Evolutionary conservation across 306 rosid genomes (phyloP).

Genomic region (Datisca glomerata): DNA sequence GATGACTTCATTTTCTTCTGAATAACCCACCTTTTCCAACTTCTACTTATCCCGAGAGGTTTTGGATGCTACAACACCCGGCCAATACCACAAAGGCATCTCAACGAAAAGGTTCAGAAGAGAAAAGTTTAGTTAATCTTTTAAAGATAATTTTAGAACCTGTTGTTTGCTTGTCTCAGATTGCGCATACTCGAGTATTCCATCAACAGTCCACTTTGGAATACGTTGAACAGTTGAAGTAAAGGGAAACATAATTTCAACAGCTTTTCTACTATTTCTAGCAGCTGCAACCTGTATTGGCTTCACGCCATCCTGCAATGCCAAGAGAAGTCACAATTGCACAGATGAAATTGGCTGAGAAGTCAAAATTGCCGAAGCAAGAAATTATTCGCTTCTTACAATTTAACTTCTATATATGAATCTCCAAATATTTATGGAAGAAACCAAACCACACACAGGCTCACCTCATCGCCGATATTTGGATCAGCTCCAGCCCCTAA

Average conservation of each 20-base stretch:
- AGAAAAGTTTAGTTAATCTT: no score
- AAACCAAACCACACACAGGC: no score
- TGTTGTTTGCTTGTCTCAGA: conserved; percentile 44
- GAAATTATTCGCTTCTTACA: no score
- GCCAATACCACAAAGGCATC: background rate
- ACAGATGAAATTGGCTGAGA: no score
- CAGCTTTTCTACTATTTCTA: conserved; percentile 48
- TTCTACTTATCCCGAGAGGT: no score
- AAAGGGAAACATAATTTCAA: conserved; percentile 70
- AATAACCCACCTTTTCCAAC: no score
- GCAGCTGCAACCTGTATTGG: conserved; percentile 74
- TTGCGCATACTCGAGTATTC: conserved; percentile 54
- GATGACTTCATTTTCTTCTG: no score
- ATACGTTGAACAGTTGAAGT: conserved; percentile 48
- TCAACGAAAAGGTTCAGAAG: background rate
- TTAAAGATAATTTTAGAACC: conserved; percentile 37
- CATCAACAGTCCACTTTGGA: conserved; percentile 72
- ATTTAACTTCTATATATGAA: no score
- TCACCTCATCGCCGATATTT: conserved; percentile 66
- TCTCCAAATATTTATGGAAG: no score
- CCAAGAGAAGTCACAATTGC: conserved; percentile 13
- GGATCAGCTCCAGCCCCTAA: conserved; percentile 89
- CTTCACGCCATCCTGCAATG: conserved; percentile 72
- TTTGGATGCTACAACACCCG: no score
- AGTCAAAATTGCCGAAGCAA: no score